These are phyloP conservation scores for Penicillium digitatum DNA, from an alignment of 2,329 filamentous ascomycete species.

Conservation along the genomic window DNA sequence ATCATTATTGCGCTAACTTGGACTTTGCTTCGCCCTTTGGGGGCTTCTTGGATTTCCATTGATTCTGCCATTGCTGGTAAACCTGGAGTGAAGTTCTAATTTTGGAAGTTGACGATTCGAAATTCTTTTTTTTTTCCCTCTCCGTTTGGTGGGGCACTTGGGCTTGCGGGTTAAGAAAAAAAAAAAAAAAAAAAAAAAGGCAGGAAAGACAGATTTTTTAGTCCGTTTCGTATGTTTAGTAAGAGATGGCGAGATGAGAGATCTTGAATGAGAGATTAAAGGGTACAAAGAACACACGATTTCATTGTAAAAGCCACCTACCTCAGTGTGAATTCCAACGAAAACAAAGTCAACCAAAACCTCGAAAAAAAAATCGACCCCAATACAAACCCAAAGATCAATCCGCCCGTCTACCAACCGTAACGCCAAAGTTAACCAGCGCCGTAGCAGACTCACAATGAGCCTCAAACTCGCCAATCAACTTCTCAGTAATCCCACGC, in stretches of 20 bases:
- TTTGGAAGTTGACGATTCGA: background rate
- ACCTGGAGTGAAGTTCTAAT: background rate
- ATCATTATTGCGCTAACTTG: conserved; percentile 26
- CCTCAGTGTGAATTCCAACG: too few relatives aligned
- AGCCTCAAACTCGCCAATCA: conserved; percentile 17
- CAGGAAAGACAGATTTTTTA: too few relatives aligned
- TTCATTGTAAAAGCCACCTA: too few relatives aligned
- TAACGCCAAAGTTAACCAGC: conserved; percentile 19
- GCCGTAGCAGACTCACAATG: conserved; percentile 13
- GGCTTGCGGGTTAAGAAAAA: too few relatives aligned
- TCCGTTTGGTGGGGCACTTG: background rate
- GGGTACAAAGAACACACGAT: too few relatives aligned
- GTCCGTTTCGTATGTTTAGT: too few relatives aligned
- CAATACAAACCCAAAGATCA: background rate
- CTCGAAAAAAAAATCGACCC: too few relatives aligned
- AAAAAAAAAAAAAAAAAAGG: too few relatives aligned
- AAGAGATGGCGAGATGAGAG: too few relatives aligned
- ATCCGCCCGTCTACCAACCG: conserved; percentile 15
- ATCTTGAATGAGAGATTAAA: too few relatives aligned
- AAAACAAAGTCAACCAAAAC: too few relatives aligned
- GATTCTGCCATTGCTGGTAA: background rate
- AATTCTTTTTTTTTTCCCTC: conserved; percentile 1
- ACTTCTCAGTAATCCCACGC: conserved; percentile 1
- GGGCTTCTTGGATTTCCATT: conserved; percentile 17
- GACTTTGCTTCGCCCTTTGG: conserved; percentile 18